Conservation (phyloP, 1,284 basidiomycete genomes). For the Microbotryum intermedium region DNA sequence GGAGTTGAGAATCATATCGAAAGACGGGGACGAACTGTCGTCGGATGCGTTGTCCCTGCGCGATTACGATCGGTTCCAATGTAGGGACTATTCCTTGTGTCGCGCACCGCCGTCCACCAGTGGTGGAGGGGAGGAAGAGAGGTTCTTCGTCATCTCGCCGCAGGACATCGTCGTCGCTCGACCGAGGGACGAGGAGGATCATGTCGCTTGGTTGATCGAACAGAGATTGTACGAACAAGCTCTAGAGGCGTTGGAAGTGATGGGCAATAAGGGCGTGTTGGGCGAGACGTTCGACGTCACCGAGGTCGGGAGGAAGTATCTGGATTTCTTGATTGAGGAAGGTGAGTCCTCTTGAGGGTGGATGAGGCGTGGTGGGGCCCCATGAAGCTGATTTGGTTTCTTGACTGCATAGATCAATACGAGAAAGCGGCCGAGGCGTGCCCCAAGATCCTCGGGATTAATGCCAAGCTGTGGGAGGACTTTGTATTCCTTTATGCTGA, state of each 20-base stretch:
- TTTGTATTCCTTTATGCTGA: slow-evolving; percentile 91
- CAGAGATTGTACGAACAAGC: slow-evolving; percentile 80
- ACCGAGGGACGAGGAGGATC: slow-evolving; percentile 79
- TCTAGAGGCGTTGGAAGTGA: slow-evolving; percentile 66
- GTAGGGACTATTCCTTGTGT: slow-evolving; percentile 76
- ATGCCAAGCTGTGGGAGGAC: slow-evolving; percentile 79
- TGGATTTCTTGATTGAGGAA: slow-evolving; percentile 66
- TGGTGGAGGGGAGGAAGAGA: too few relatives aligned
- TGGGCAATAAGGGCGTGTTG: slow-evolving; percentile 40
- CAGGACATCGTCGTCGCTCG: slow-evolving; percentile 75
- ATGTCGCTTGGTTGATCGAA: slow-evolving; percentile 87
- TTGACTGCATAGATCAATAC: slow-evolving; percentile 55
- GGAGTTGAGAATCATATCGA: slow-evolving; percentile 84
- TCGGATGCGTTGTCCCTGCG: slow-evolving; percentile 74
- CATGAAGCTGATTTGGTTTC: neutral
- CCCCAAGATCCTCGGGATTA: slow-evolving; percentile 73
- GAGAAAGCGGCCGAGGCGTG: slow-evolving; percentile 74
- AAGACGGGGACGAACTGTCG: slow-evolving; percentile 77
- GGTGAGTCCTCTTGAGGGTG: slow-evolving; percentile 45
- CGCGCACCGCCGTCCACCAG: slow-evolving; percentile 5
- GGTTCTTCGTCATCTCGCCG: slow-evolving; percentile 75
- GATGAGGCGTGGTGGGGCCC: neutral
- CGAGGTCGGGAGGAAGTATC: slow-evolving; percentile 72
- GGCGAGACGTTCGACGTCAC: slow-evolving; percentile 50
- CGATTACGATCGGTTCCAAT: slow-evolving; percentile 73